Evolutionary conservation across 805 yeast species (phyloP), one percentile per base, ranked within the genome.

Genomic region (Novakomyces olei): DNA sequence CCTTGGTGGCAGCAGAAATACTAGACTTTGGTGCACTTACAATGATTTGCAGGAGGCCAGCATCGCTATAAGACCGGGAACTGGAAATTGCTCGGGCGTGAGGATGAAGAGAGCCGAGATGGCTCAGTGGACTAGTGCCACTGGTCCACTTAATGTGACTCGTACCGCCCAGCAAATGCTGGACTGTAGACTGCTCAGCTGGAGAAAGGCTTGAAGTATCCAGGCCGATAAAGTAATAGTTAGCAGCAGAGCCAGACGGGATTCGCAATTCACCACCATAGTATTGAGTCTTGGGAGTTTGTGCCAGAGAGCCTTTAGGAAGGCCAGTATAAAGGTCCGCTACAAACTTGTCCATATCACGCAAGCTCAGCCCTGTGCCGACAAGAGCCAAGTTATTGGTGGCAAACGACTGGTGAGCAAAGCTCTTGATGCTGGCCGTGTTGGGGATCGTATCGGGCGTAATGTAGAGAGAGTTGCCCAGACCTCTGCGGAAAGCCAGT

Each of bases 401-500:
- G 41, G 69, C 65, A 66, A 70, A 80, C 34, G 65, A 75, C 46
- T 65, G 57, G 41, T 66, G 54, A 40, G 92, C 83, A 51, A 60
- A 78, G 28, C 53, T 53, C 45, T 65, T 61, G 48, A 88, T 62
- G 38, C 74, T 80, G 34, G 72, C 80, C 34, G 67, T 46, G 23
- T 72, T 39, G 44, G 69, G 59, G 29, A 69, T 47, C 44, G 61
- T 57, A 41, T 63, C 54, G 39, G 78, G 76, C 53, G 76, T 75
- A 51, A 67, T 78, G 53, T 65, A 65, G 47, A 79, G 63, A 41
- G 92, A 74, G 57, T 73, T 69, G 48, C 94, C 95, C 47, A 78
- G 69, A 35, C 93, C 95, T 39, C 56, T 61, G 64, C 88, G 77
- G 70, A 76, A 88, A 32, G 92, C 69, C 38, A 71, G 58, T 44